Conservation (phyloP, 768 basidiomycete genomes). For the Roridomyces roridus region DNA sequence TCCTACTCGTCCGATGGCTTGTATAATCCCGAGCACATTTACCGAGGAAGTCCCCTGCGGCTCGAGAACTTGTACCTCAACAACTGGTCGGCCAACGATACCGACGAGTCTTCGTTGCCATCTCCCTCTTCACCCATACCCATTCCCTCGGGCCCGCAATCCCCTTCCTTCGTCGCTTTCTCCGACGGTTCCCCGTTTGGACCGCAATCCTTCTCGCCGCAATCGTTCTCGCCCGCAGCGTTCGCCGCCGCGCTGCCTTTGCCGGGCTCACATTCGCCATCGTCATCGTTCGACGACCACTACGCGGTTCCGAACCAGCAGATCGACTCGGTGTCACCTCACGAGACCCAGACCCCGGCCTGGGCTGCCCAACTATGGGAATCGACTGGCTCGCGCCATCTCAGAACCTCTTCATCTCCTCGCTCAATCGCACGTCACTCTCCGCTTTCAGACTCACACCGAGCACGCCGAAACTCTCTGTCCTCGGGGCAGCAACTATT, state of each 20-base stretch:
- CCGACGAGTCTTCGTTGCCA: slow-evolving; percentile 9
- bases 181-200: slow-evolving; percentile 52
- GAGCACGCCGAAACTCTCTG: slow-evolving; percentile 50
- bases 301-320: slow-evolving; percentile 44
- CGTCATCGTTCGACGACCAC: slow-evolving; percentile 54
- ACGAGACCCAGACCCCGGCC: slow-evolving; percentile 64
- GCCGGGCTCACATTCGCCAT: slow-evolving; percentile 64
- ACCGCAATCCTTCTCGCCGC: slow-evolving; percentile 64
- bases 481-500: slow-evolving; percentile 62
- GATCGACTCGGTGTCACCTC: slow-evolving; percentile 64
- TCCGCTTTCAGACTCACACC: slow-evolving; percentile 47
- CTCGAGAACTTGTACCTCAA: slow-evolving; percentile 11
- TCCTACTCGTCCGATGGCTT: slow-evolving; percentile 39
- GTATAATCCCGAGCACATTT: slow-evolving; percentile 13
- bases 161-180: slow-evolving; percentile 57
- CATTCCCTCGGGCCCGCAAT: slow-evolving; percentile 52
- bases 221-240: slow-evolving; percentile 62
- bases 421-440: slow-evolving; percentile 55
- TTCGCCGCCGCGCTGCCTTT: slow-evolving; percentile 68
- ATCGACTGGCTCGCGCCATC: slow-evolving; percentile 42
- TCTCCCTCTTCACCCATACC: slow-evolving; percentile 63
- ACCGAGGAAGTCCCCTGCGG: slow-evolving; percentile 24
- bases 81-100: slow-evolving; percentile 20
- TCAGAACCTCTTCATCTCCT: slow-evolving; percentile 49
- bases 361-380: slow-evolving; percentile 78